Base-by-base conservation (phyloP, 495 filamentous ascomycete species). In the Xeromyces bisporus region DNA sequence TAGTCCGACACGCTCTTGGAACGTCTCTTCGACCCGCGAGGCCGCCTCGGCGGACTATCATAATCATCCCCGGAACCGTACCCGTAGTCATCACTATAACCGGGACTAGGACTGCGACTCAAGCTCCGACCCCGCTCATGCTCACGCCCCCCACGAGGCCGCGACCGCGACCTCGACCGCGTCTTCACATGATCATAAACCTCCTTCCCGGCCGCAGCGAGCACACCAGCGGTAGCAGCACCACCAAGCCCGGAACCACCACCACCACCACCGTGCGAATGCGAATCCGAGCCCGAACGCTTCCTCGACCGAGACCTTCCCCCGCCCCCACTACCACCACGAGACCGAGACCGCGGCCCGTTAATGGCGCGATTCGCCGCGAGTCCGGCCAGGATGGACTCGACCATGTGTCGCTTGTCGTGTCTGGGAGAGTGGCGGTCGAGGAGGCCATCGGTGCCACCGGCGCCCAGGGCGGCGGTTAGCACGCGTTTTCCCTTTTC, bases 401-500 rank as follows among this genome's bases (percentile, higher is more conserved):
- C 82, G 23, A 71, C 45, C 28, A 74, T 43, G 48, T 79, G 64
- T 24, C 60, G 55, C 47, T 75, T 85, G 46, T 64, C 65, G 41
- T 83, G 69, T 47, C 77, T 73, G n/a, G 73, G 70, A n/a, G 73
- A 67, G 37, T 87, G 69, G 23, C 69, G 70, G 32, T 75, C 74
- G 30, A 76, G 55, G 9, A 85, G 65, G 14, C 76, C 76, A 51
- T 91, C 81, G 35, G 91, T 74, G 17, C 82, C 77, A 41, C 78
- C 85, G 26, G 85, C 82, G 42, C 78, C 71, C 18, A 87, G 66
- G 11, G 85, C 85, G 12, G 85, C 84, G 15, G 84, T 92, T 12
- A 91, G 65, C 37, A 93, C 71, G 23, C 84, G 77, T 52, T 79
- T 83, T 34, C 81, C 81, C 52, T 92, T 92, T 18, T 75, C 72